phyloP scores from a whole-genome alignment of 371 early-diverging fungal species.

The Lichtheimia hyalospora region DNA sequence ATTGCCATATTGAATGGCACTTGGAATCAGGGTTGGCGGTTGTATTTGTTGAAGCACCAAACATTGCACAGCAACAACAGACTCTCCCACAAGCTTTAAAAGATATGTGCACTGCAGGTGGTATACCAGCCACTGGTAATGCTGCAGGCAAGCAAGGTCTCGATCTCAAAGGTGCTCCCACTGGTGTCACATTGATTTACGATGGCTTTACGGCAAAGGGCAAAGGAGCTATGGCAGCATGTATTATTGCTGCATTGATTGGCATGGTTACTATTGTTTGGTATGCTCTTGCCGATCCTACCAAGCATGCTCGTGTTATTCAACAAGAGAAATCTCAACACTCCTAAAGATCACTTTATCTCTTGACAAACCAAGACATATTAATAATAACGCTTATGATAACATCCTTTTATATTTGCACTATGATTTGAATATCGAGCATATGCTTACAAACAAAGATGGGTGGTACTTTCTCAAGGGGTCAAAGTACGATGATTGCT shows the following conservation, averaged over 20 bases:
- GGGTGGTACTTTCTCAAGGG: no score
- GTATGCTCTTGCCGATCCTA: slow-evolving; percentile 52
- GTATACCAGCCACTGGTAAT: slow-evolving; percentile 61
- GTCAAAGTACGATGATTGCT: no score
- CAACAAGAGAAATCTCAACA: no score
- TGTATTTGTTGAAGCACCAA: slow-evolving; percentile 70
- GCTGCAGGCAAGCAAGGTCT: slow-evolving; percentile 66
- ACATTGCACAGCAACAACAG: slow-evolving; percentile 38
- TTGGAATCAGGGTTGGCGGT: slow-evolving; percentile 55
- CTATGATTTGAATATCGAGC: no score
- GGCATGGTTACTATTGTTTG: slow-evolving; percentile 73
- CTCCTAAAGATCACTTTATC: no score
- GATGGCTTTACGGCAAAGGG: slow-evolving; percentile 65
- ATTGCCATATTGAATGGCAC: slow-evolving; percentile 84
- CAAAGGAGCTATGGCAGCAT: slow-evolving; percentile 67
- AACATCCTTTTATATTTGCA: neutral
- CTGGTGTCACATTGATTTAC: slow-evolving; percentile 52
- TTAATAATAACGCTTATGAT: no score
- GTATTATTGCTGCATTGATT: slow-evolving; percentile 66
- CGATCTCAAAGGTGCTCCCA: slow-evolving; percentile 52
- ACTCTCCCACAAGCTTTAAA: slow-evolving; percentile 37
- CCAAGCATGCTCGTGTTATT: slow-evolving; percentile 14
- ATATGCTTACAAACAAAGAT: no score
- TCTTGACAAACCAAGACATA: no score
- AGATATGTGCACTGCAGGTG: slow-evolving; percentile 58